These are phyloP conservation scores for Kodamaea laetipori DNA, from an alignment of 805 yeast species.

Conservation along the genomic window DNA sequence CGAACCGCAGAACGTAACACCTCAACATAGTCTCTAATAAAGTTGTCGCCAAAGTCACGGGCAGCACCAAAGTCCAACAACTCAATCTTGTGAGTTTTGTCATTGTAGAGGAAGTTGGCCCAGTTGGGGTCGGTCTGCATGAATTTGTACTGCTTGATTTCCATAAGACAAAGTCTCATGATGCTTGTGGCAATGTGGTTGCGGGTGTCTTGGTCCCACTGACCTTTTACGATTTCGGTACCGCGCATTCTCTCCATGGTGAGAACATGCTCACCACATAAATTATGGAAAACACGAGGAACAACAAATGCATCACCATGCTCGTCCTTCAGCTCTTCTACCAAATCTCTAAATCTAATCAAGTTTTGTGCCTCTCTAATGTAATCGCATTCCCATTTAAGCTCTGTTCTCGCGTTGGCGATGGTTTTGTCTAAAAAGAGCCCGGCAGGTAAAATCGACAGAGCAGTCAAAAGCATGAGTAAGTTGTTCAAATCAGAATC, in stretches of 20 bases:
- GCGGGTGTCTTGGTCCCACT: slow-evolving; percentile 70
- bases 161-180: slow-evolving; percentile 83
- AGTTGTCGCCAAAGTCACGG: slow-evolving; percentile 69
- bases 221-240: slow-evolving; percentile 72
- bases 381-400: slow-evolving; percentile 98
- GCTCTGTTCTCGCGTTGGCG: slow-evolving; percentile 88
- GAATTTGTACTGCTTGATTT: slow-evolving; percentile 79
- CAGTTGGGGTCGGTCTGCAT: slow-evolving; percentile 99
- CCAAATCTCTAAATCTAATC: slow-evolving; percentile 62
- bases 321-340: slow-evolving; percentile 45
- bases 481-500: slow-evolving; percentile 92
- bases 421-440: slow-evolving; percentile 88
- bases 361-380: slow-evolving; percentile 81
- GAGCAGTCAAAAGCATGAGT: slow-evolving; percentile 79
- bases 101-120: slow-evolving; percentile 93
- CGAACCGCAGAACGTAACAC: slow-evolving; percentile 74
- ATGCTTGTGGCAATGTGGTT: slow-evolving; percentile 83
- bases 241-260: slow-evolving; percentile 92
- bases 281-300: slow-evolving; percentile 75
- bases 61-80: slow-evolving; percentile 95
- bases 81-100: slow-evolving; percentile 70
- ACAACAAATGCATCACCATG: slow-evolving; percentile 60
- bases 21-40: slow-evolving; percentile 66
- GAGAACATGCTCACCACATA: slow-evolving; percentile 79
- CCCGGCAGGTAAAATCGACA: slow-evolving; percentile 86